A percentile compares a stretch with the other conserved stretches of the same genome.
Conservation (phyloP, 2,329 filamentous ascomycete genomes). For the Curvularia eragrostidis region DNA sequence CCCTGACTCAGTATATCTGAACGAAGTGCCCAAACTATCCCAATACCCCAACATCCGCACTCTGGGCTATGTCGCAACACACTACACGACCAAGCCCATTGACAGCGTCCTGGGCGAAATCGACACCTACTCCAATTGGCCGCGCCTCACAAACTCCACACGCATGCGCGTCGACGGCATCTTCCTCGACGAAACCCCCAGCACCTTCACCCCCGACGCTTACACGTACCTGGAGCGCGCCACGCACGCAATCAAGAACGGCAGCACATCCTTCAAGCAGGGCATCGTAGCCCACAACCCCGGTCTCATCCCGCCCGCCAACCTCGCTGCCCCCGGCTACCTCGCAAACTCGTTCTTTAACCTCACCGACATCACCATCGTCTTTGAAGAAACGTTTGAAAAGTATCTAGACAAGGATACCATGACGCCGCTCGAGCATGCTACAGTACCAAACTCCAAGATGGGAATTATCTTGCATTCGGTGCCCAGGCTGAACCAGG, state of each 20-base stretch:
- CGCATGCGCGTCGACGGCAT: conserved; percentile 57
- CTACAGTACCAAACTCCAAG: conserved; percentile 29
- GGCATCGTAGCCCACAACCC: conserved; percentile 43
- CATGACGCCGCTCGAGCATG: conserved; percentile 30
- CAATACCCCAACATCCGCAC: conserved; percentile 58
- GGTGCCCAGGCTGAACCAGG: conserved; percentile 32
- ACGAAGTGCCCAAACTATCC: conserved; percentile 53
- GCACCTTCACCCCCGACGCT: conserved; percentile 25
- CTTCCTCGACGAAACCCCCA: conserved; percentile 61
- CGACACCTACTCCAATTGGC: conserved; percentile 57
- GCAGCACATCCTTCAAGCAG: conserved; percentile 32
- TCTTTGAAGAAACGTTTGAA: conserved; percentile 43
- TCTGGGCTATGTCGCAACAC: conserved; percentile 60
- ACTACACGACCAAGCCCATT: conserved; percentile 51
- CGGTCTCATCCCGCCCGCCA: conserved; percentile 25
- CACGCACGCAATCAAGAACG: conserved; percentile 27
- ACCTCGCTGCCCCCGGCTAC: conserved; percentile 26
- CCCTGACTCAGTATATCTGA: conserved; percentile 38
- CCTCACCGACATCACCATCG: conserved; percentile 41
- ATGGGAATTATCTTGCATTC: conserved; percentile 40
- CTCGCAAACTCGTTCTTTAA: conserved; percentile 38
- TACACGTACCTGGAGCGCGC: conserved; percentile 36
- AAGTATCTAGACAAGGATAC: conserved; percentile 34
- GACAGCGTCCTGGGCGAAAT: conserved; percentile 52
- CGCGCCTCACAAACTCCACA: conserved; percentile 43